Evolutionary conservation across 495 filamentous ascomycete species (phyloP), one percentile per base, ranked within the genome.

Genomic region (Aspergillus leporis): DNA sequence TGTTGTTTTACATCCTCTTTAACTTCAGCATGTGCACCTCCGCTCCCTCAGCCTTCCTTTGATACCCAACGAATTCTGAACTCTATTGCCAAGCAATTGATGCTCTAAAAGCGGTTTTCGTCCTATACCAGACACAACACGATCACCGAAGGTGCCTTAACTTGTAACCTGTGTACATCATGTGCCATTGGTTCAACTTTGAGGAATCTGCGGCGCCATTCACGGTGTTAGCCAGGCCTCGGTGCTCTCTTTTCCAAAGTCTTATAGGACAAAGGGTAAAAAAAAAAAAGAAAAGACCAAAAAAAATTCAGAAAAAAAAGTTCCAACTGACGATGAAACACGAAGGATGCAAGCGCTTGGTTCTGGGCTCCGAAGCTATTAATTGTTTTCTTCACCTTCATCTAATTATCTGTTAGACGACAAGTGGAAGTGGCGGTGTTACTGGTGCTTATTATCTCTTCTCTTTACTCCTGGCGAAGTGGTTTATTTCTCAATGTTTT

Each of bases 341-440:
- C 64, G 47, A 70, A 67, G 67, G 70, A 69, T 66, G 69, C 67
- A 67, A 68, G 64, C 62, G 67, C 57, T 57, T 65, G 67, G 65
- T 63, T 68, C 67, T 69, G 70, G 73, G 70, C 61, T 69, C 65
- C 61, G 57, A 69, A 56, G 64, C 67, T 64, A 59, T 68, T 70
- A 55, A 56, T 61, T 58, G 54, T 61, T 71, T 66, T 59, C 56
- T 66, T 61, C 69, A 62, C 58, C 51, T 61, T 67, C 62, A 68
- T 68, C 65, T 73, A 69, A 64, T 66, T 68, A 68, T 70, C 66
- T 71, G 70, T 70, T 76, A 73, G 71, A 76, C 63, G 66, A 67
- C 67, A 43, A 63, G 73, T 66, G 71, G 74, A 78, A 70, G 73
- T 70, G 71, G 67, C 65, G 75, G 77, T 78, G 75, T 78, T 78